Evolutionary conservation across 257 asterid genomes (phyloP).

Genomic region (Rubia yunnanensis): DNA sequence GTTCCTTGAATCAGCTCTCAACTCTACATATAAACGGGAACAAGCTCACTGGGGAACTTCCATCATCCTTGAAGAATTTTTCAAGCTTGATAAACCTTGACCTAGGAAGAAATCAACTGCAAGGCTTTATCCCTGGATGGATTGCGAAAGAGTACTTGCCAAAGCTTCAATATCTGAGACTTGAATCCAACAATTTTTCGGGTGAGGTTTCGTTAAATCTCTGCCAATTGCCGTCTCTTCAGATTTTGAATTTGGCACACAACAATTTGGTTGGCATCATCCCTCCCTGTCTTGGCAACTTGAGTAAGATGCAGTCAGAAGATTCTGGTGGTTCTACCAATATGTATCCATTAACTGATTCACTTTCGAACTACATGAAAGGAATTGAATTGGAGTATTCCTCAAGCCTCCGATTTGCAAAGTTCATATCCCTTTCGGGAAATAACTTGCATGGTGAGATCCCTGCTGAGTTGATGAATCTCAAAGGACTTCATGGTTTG

Average conservation of each 20-base stretch:
- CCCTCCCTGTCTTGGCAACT: not conserved
- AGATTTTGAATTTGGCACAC: not conserved
- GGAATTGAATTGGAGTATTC: conserved; percentile 3
- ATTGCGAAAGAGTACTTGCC: conserved; percentile 9
- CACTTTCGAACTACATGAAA: not conserved
- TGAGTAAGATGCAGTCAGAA: not conserved
- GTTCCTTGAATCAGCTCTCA: conserved; percentile 8
- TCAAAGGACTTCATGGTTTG: not conserved
- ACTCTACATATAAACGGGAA: conserved; percentile 19
- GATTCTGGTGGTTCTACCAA: not conserved
- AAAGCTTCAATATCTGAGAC: conserved; percentile 12
- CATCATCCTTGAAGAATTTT: not conserved
- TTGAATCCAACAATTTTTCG: conserved; percentile 15
- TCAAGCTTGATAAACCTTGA: not conserved
- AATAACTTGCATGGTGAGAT: conserved; percentile 11
- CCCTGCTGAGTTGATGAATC: conserved; percentile 3
- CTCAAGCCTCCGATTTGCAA: not conserved
- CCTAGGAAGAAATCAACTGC: not conserved
- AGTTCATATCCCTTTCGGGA: conserved; percentile 1
- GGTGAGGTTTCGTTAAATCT: not conserved
- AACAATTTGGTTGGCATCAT: not conserved
- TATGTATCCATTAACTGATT: not conserved
- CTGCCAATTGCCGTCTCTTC: not conserved
- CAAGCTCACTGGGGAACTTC: conserved; percentile 1
- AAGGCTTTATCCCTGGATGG: conserved; percentile 15